phyloP scores from a whole-genome alignment of 2,329 filamentous ascomycete species.

The Colletotrichum sp. region DNA sequence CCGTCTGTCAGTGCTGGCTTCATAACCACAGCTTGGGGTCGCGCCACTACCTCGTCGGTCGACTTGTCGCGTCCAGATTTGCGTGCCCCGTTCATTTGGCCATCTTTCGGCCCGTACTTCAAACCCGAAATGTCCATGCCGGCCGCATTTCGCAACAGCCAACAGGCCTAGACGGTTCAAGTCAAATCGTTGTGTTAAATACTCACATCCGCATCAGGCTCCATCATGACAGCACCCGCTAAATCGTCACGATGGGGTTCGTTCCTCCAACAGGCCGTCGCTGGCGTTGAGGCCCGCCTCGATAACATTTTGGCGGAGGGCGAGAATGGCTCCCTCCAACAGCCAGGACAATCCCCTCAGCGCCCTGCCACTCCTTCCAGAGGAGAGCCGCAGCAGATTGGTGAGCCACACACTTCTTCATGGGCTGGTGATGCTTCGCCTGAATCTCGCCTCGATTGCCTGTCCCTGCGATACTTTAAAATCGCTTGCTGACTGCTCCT shows the following conservation, averaged over 20 bases:
- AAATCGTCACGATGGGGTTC: slow-evolving; percentile 75
- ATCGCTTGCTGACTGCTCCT: slow-evolving; percentile 25
- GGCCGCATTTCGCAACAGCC: neutral
- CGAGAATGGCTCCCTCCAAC: slow-evolving; percentile 37
- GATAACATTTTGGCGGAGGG: slow-evolving; percentile 91
- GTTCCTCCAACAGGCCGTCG: slow-evolving; percentile 88
- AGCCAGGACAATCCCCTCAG: neutral
- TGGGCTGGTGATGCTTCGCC: neutral
- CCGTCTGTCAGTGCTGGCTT: neutral
- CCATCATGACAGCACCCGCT: slow-evolving; percentile 52
- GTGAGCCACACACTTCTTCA: neutral
- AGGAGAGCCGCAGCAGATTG: neutral
- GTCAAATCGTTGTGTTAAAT: slow-evolving; percentile 32
- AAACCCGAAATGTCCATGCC: slow-evolving; percentile 14
- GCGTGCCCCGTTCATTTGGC: neutral
- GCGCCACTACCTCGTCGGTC: neutral
- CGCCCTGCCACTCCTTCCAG: neutral
- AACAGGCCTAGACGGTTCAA: neutral
- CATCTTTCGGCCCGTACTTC: neutral
- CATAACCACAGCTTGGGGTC: neutral
- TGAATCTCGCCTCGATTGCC: neutral
- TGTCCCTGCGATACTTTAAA: neutral
- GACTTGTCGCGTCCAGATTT: neutral
- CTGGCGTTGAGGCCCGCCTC: slow-evolving; percentile 89
- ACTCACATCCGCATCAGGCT: neutral